Conservation (phyloP, 768 basidiomycete genomes). For the Phanerochaete carnosa region DNA sequence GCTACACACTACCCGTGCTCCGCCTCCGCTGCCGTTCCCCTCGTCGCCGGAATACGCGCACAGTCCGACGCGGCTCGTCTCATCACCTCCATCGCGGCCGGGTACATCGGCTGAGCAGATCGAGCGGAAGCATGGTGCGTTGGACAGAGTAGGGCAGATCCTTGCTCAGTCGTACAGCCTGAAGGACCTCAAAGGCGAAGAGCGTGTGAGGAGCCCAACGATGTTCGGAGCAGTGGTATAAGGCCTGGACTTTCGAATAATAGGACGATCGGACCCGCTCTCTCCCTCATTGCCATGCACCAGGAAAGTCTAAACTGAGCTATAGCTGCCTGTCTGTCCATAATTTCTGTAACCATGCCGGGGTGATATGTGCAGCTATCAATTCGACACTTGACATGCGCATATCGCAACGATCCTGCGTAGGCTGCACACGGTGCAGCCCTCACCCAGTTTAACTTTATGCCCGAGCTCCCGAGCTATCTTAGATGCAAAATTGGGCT, state of each 20-base stretch:
- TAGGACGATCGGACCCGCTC: background rate
- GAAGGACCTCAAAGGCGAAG: background rate
- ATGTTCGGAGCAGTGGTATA: slow-evolving; percentile 9
- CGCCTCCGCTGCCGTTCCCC: slow-evolving; percentile 14
- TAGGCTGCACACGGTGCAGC: too few species aligned
- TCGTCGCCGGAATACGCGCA: background rate
- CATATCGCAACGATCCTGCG: too few species aligned
- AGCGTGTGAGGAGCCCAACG: slow-evolving; percentile 9
- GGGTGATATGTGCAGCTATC: too few species aligned
- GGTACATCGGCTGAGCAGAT: background rate
- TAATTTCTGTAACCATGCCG: too few species aligned
- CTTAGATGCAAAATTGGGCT: too few species aligned
- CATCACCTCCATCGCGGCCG: background rate
- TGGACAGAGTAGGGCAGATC: slow-evolving; percentile 8
- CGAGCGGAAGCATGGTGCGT: background rate
- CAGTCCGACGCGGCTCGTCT: background rate
- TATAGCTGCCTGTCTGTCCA: too few species aligned
- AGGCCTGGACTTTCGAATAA: too few species aligned
- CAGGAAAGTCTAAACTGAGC: too few species aligned
- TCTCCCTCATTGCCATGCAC: too few species aligned
- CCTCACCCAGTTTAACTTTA: too few species aligned
- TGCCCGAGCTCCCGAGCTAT: too few species aligned
- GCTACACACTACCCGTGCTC: slow-evolving; percentile 15
- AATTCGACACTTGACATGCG: too few species aligned
- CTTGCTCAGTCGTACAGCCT: slow-evolving; percentile 7